A percentile compares a stretch with the other conserved stretches of the same genome.
Evolutionary conservation across 805 yeast genomes (phyloP).

Genomic region (Candida cerambycidarum): DNA sequence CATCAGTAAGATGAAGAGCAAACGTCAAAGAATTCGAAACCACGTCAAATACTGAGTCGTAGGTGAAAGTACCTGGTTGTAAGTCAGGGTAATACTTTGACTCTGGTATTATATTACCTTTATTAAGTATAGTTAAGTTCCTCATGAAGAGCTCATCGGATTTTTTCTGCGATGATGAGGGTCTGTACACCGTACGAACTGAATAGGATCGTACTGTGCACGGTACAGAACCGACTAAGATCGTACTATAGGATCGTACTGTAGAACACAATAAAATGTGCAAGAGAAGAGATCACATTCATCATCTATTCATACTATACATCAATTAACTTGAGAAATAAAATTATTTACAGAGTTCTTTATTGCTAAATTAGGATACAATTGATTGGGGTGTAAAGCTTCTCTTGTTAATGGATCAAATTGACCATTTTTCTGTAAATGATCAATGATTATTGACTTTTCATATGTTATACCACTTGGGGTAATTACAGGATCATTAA

Average conservation of each 20-base stretch:
- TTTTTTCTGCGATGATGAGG: no score
- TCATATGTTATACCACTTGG: slow-evolving; percentile 46
- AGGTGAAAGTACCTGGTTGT: slow-evolving; percentile 26
- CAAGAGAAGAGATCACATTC: no score
- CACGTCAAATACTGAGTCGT: slow-evolving; percentile 63
- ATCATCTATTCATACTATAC: background rate
- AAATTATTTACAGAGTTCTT: slow-evolving; percentile 36
- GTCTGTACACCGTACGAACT: no score
- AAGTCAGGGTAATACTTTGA: slow-evolving; percentile 67
- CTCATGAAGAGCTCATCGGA: slow-evolving; percentile 34
- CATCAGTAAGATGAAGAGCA: slow-evolving; percentile 54
- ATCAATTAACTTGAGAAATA: slow-evolving; percentile 1
- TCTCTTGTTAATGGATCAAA: slow-evolving; percentile 44
- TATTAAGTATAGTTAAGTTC: slow-evolving; percentile 51
- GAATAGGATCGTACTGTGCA: no score
- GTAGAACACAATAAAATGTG: no score
- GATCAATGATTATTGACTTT: slow-evolving; percentile 34
- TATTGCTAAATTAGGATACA: slow-evolving; percentile 41
- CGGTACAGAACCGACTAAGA: no score
- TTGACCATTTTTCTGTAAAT: slow-evolving; percentile 28
- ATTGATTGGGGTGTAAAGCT: slow-evolving; percentile 30
- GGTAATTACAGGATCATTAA: slow-evolving; percentile 45
- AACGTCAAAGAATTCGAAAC: slow-evolving; percentile 71
- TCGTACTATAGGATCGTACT: no score
- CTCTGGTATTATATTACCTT: slow-evolving; percentile 50